Evolutionary conservation across 2,329 filamentous ascomycete genomes (phyloP).

Genomic region (Fusarium sublunatum): DNA sequence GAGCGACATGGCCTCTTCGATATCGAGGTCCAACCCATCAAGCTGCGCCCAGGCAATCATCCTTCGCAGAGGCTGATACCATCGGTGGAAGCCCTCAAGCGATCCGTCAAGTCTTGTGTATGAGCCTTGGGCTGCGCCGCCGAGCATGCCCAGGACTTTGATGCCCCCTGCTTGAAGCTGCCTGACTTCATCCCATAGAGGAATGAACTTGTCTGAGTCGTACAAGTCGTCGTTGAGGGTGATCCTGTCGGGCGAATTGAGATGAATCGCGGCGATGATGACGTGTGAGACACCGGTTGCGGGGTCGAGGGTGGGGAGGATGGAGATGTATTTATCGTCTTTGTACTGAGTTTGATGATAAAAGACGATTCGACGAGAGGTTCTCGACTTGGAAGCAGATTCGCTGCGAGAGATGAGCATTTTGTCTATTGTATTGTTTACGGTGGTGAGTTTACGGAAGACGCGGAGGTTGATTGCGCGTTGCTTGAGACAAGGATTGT

Average conservation of each 20-base stretch:
- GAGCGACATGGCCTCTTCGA: slow-evolving; percentile 79
- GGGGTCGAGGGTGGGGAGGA: slow-evolving; percentile 59
- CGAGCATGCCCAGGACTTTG: slow-evolving; percentile 85
- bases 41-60: slow-evolving; percentile 70
- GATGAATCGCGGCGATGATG: slow-evolving; percentile 83
- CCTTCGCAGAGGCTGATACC: slow-evolving; percentile 74
- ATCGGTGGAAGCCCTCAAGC: slow-evolving; percentile 73
- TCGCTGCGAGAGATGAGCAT: slow-evolving; percentile 20
- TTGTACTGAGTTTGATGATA: slow-evolving; percentile 63
- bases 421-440: neutral
- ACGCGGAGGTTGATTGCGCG: slow-evolving; percentile 2
- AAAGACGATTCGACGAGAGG: slow-evolving; percentile 55
- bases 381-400: neutral
- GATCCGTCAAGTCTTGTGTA: slow-evolving; percentile 68
- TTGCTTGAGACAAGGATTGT: slow-evolving; percentile 1
- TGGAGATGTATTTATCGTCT: slow-evolving; percentile 57
- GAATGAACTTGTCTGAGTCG: slow-evolving; percentile 69
- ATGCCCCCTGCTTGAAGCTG: slow-evolving; percentile 77
- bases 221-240: slow-evolving; percentile 83
- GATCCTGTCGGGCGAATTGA: slow-evolving; percentile 74
- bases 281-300: slow-evolving; percentile 74
- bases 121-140: slow-evolving; percentile 80
- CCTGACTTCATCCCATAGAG: slow-evolving; percentile 79
- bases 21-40: slow-evolving; percentile 78
- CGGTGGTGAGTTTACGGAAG: slow-evolving; percentile 9